These are phyloP conservation scores for Ambrosiella beaveri DNA, from an alignment of 2,329 filamentous ascomycete species.

Conservation along the genomic window DNA sequence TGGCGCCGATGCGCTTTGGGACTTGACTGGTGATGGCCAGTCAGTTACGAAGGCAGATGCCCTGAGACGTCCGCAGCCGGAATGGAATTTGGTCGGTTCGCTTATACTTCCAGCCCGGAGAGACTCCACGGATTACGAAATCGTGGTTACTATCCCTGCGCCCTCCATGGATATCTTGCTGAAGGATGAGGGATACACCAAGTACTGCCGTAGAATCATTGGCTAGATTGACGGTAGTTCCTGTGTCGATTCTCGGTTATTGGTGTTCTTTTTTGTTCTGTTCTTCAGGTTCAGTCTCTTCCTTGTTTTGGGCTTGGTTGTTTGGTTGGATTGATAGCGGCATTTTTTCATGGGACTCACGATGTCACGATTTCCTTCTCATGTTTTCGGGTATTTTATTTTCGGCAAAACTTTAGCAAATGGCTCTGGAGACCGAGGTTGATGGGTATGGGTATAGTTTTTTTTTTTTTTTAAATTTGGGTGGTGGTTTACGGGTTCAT, in stretches of 20 bases:
- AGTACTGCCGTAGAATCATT: constrained; percentile 18
- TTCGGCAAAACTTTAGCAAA: too few relatives aligned
- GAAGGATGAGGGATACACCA: constrained; percentile 17
- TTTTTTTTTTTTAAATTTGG: too few relatives aligned
- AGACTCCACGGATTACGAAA: constrained; percentile 17
- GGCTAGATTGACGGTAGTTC: constrained; percentile 3
- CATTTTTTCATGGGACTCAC: too few relatives aligned
- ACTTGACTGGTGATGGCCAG: constrained; percentile 16
- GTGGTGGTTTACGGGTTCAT: too few relatives aligned
- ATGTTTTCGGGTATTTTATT: too few relatives aligned
- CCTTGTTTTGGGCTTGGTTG: too few relatives aligned
- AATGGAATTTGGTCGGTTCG: constrained; percentile 19
- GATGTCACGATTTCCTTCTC: too few relatives aligned
- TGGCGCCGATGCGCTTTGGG: constrained; percentile 25
- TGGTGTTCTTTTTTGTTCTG: not conserved
- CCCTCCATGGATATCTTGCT: constrained; percentile 18
- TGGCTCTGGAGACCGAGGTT: too few relatives aligned
- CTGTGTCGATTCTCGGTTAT: not conserved
- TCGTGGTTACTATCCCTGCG: constrained; percentile 19
- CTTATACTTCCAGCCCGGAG: constrained; percentile 20
- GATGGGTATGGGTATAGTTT: too few relatives aligned
- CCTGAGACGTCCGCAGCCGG: constrained; percentile 19
- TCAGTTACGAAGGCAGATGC: constrained; percentile 16
- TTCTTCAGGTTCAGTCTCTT: not conserved
- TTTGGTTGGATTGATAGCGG: too few relatives aligned